Conservation (phyloP, 2,329 filamentous ascomycete species). For the Zymoseptoria ardabiliae region DNA sequence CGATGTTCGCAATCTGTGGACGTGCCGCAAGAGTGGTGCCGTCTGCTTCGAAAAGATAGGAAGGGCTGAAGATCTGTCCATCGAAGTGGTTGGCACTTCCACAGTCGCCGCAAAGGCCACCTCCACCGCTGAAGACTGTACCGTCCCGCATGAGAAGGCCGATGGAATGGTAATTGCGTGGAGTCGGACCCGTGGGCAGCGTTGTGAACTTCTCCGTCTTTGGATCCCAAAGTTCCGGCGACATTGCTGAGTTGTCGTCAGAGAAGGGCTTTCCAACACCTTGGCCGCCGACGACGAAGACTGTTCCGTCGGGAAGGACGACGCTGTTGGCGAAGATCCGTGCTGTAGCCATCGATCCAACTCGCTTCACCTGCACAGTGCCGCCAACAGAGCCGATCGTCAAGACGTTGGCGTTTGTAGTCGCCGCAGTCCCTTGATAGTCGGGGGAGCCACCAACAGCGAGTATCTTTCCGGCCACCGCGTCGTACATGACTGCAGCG, state of each 20-base stretch:
- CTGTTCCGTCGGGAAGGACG: slow-evolving; percentile 28
- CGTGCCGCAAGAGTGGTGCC: neutral
- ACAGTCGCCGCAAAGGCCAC: slow-evolving; percentile 41
- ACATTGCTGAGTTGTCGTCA: slow-evolving; percentile 14
- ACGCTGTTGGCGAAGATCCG: slow-evolving; percentile 22
- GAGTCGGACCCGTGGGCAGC: slow-evolving; percentile 24
- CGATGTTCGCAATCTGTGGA: slow-evolving; percentile 26
- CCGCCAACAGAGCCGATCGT: slow-evolving; percentile 34
- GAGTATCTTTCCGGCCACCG: slow-evolving; percentile 47
- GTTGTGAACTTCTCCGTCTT: slow-evolving; percentile 9
- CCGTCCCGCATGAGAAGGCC: slow-evolving; percentile 46
- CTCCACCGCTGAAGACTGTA: slow-evolving; percentile 45
- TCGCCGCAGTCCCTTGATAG: slow-evolving; percentile 39
- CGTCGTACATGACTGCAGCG: slow-evolving; percentile 50
- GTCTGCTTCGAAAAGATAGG: slow-evolving; percentile 39
- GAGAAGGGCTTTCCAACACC: slow-evolving; percentile 12
- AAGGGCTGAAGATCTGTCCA: slow-evolving; percentile 48
- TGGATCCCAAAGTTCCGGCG: slow-evolving; percentile 16
- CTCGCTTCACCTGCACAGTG: neutral
- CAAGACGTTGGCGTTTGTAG: slow-evolving; percentile 43
- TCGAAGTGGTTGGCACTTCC: slow-evolving; percentile 43
- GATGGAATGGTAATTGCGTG: slow-evolving; percentile 45
- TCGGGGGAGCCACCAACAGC: slow-evolving; percentile 43
- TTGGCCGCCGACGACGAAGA: slow-evolving; percentile 29
- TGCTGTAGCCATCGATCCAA: slow-evolving; percentile 21